Conservation (phyloP, 805 yeast genomes). For the Kazachstania viticola region DNA sequence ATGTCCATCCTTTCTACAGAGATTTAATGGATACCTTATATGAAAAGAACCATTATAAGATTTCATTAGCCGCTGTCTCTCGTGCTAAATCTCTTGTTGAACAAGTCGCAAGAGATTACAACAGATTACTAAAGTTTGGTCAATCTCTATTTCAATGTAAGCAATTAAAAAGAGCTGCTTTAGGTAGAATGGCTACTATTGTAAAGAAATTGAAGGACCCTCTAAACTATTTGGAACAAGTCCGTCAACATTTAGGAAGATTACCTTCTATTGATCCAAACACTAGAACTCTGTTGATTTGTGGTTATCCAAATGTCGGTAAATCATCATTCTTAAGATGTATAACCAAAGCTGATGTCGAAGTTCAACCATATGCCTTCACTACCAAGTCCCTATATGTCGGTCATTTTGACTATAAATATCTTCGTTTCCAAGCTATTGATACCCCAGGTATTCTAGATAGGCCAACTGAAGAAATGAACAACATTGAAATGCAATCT, state of each 20-base stretch:
- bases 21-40: conserved; percentile 96
- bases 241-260: conserved; percentile 98
- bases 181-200: conserved; percentile 99
- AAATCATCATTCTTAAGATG: conserved; percentile 88
- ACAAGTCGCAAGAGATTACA: conserved; percentile 92
- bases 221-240: conserved; percentile 87
- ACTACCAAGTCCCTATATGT: conserved; percentile 95
- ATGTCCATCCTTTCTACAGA: conserved; percentile 96
- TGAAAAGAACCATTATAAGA: conserved; percentile 96
- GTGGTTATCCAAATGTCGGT: conserved; percentile 99
- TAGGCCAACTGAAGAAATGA: conserved; percentile 98
- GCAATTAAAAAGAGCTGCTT: conserved; percentile 95
- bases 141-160: conserved; percentile 98
- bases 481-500: conserved; percentile 98
- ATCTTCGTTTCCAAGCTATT: conserved; percentile 94
- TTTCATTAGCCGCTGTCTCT: conserved; percentile 87
- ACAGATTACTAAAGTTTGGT: conserved; percentile 88
- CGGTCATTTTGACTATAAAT: conserved; percentile 98
- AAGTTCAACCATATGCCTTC: conserved; percentile 98
- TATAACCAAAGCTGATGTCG: conserved; percentile 96
- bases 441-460: conserved; percentile 99
- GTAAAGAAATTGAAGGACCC: conserved; percentile 93
- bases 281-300: conserved; percentile 90
- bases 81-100: conserved; percentile 90
- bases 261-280: conserved; percentile 97